A percentile compares a stretch with the other conserved stretches of the same genome.
These are phyloP conservation scores for Phytopythium litorale DNA, from an alignment of 352 stramenopile species.

Conservation along the genomic window DNA sequence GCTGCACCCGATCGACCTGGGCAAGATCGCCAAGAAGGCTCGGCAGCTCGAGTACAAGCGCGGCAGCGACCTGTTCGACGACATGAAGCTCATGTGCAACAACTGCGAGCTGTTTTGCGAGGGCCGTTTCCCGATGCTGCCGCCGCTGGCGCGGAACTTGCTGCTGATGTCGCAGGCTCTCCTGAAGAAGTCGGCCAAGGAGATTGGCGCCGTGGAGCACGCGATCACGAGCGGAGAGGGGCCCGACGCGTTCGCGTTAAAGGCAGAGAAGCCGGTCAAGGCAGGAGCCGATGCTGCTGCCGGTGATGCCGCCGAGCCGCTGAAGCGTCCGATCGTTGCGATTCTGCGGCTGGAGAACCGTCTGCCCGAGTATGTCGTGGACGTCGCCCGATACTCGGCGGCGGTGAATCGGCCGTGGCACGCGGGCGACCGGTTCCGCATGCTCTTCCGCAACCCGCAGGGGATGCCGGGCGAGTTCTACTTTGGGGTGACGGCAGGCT, in stretches of 20 bases:
- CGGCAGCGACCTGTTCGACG: conserved; percentile 46
- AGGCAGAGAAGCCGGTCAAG: conserved; percentile 9
- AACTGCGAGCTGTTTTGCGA: conserved; percentile 84
- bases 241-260: conserved; percentile 4
- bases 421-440: conserved; percentile 69
- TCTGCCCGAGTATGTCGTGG: conserved; percentile 69
- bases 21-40: conserved; percentile 49
- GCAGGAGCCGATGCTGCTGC: conserved; percentile 1
- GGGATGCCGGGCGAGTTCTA: conserved; percentile 71
- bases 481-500: conserved; percentile 55
- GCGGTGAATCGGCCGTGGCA: conserved; percentile 54
- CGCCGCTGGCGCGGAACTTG: conserved; percentile 66
- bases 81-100: conserved; percentile 67
- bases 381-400: conserved; percentile 59
- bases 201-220: conserved; percentile 56
- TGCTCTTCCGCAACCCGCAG: conserved; percentile 72
- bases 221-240: conserved; percentile 16
- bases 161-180: conserved; percentile 57
- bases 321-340: conserved; percentile 35
- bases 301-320: conserved; percentile 6
- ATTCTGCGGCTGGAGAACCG: conserved; percentile 83
- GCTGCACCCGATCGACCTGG: conserved; percentile 68
- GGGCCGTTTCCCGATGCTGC: conserved; percentile 69
- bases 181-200: conserved; percentile 67
- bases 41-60: conserved; percentile 55